Percentiles rank a stretch among this genome's conserved stretches.
Conservation (phyloP, 1,284 basidiomycete species). For the Grifola frondosa region DNA sequence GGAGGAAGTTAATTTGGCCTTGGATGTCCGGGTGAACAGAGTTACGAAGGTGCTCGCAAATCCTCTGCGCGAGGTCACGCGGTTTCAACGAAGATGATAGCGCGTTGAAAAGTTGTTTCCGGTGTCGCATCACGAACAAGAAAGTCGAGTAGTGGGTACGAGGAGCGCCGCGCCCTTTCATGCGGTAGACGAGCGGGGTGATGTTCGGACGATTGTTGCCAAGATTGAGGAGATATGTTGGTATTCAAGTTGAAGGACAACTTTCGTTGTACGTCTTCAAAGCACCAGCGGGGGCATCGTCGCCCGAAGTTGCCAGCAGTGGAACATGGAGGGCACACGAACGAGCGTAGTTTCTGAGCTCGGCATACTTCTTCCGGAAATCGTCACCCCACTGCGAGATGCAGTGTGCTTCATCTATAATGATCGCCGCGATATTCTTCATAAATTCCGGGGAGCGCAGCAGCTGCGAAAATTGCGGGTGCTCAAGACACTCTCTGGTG, state of each 20-base stretch:
- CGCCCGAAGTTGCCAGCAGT: neutral
- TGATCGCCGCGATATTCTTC: neutral
- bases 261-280: neutral
- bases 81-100: slow-evolving; percentile 4
- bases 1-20: neutral
- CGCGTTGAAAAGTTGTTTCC: neutral
- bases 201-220: slow-evolving; percentile 4
- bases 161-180: slow-evolving; percentile 1
- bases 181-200: neutral
- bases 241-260: neutral
- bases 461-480: neutral
- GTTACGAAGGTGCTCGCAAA: neutral
- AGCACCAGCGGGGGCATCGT: neutral
- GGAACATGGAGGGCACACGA: neutral
- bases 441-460: neutral
- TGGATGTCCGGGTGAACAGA: neutral
- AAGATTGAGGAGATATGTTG: neutral
- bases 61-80: neutral
- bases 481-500: neutral
- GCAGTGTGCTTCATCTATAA: slow-evolving; percentile 6
- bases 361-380: slow-evolving; percentile 2
- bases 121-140: neutral
- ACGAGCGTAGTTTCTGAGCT: slow-evolving; percentile 7
- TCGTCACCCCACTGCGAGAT: slow-evolving; percentile 5
- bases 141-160: neutral